phyloP scores from a whole-genome alignment of 345 rosid species.

The Eucalyptus shirleyi region DNA sequence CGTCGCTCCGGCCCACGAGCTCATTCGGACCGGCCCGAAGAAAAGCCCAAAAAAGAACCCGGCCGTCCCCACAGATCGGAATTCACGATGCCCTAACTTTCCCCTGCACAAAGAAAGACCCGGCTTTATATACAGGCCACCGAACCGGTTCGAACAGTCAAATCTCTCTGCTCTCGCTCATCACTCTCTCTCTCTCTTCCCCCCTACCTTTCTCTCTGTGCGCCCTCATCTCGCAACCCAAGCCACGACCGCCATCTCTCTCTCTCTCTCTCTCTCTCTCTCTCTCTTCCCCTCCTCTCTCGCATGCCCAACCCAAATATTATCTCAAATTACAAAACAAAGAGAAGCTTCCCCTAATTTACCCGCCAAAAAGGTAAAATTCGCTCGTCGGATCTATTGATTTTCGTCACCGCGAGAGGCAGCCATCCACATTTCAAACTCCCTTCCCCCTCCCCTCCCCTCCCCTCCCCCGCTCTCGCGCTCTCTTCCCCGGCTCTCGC shows the following conservation, averaged over 20 bases:
- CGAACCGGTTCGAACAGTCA: background rate
- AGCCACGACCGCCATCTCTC: background rate
- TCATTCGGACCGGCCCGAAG: background rate
- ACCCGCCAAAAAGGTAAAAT: constrained; percentile 27
- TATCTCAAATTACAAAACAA: background rate
- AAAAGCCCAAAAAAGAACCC: background rate
- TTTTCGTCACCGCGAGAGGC: background rate
- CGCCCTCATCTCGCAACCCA: background rate
- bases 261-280: background rate
- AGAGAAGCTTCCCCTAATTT: background rate
- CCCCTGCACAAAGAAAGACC: background rate
- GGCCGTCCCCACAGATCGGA: background rate
- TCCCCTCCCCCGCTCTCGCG: background rate
- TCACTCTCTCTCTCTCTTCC: background rate
- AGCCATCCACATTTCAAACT: background rate
- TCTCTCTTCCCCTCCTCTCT: background rate
- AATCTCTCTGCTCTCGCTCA: background rate
- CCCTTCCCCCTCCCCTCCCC: background rate
- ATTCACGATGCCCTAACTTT: background rate
- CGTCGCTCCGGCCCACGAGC: background rate
- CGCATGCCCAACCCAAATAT: background rate
- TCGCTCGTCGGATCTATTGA: background rate
- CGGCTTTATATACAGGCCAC: background rate
- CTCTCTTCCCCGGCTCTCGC: background rate
- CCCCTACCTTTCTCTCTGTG: background rate